A percentile compares a stretch with the other conserved stretches of the same genome.
These are phyloP conservation scores for Nidularia pulvinata DNA, from an alignment of 768 basidiomycete species.

Conservation along the genomic window DNA sequence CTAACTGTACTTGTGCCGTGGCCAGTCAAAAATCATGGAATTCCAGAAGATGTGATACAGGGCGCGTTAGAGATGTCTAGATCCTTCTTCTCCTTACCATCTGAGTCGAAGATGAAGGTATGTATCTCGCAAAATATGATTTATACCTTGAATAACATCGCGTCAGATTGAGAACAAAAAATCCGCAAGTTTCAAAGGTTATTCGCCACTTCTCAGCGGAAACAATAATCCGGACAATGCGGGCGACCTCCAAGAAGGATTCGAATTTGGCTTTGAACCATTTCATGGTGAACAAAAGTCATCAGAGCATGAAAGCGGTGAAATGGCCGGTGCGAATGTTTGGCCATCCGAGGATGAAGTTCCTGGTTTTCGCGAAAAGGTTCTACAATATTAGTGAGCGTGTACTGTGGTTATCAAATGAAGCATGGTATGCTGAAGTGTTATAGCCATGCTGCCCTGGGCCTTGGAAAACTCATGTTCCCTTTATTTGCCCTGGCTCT, in stretches of 20 bases:
- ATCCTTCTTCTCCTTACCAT: conserved; percentile 66
- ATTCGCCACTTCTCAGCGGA: conserved; percentile 51
- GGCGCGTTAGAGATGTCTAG: conserved; percentile 45
- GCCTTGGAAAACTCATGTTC: conserved; percentile 66
- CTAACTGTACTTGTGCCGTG: no score
- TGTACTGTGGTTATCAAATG: conserved; percentile 14
- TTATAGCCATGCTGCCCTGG: conserved; percentile 29
- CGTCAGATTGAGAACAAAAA: conserved; percentile 67
- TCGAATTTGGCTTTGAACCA: conserved; percentile 80
- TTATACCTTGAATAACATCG: neutral
- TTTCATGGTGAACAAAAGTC: conserved; percentile 24
- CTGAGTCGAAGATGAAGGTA: conserved; percentile 68
- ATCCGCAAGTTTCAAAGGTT: conserved; percentile 75
- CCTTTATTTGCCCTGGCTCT: conserved; percentile 86
- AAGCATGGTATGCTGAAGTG: neutral
- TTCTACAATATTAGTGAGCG: conserved; percentile 63
- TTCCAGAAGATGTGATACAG: conserved; percentile 50
- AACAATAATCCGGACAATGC: conserved; percentile 65
- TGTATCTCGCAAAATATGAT: neutral
- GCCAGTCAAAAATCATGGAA: conserved; percentile 71
- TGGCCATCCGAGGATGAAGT: conserved; percentile 63
- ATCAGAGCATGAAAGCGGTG: conserved; percentile 38
- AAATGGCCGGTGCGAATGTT: conserved; percentile 72
- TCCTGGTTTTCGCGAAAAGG: conserved; percentile 57
- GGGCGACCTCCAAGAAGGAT: conserved; percentile 82